Conservation (phyloP, 1,139 yeast genomes). For the Lodderomyces jiufengensis region DNA sequence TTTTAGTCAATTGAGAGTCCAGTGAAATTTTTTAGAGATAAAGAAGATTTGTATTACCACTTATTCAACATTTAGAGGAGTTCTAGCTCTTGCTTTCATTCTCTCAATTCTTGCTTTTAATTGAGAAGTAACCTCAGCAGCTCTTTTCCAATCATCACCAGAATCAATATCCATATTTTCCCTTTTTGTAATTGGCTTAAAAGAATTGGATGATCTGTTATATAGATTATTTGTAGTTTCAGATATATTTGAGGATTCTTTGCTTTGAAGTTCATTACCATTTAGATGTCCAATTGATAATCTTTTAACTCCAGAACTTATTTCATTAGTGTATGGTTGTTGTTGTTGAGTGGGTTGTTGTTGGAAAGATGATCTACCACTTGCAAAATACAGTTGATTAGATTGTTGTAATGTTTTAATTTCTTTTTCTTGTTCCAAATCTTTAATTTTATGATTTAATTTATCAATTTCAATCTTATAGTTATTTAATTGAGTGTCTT, state of each 20-base stretch:
- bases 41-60: no score
- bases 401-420: slow-evolving; percentile 12
- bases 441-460: slow-evolving; percentile 16
- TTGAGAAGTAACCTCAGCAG: slow-evolving; percentile 85
- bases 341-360: not conserved
- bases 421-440: slow-evolving; percentile 14
- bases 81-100: slow-evolving; percentile 58
- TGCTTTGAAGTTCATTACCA: not conserved
- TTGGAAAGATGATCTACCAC: not conserved
- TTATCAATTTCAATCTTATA: slow-evolving; percentile 13
- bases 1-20: no score
- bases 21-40: no score
- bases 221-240: not conserved
- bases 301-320: slow-evolving; percentile 43
- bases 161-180: slow-evolving; percentile 28
- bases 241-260: not conserved
- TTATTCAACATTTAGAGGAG: slow-evolving; percentile 10
- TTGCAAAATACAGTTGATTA: slow-evolving; percentile 5
- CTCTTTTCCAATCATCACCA: slow-evolving; percentile 80
- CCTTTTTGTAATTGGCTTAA: not conserved
- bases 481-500: slow-evolving; percentile 13
- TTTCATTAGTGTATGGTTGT: slow-evolving; percentile 23
- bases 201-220: not conserved
- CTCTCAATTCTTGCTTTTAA: slow-evolving; percentile 83
- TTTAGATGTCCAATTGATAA: slow-evolving; percentile 33